Percentiles rank a stretch among this genome's conserved stretches.
phyloP scores from a whole-genome alignment of 495 filamentous ascomycete species.

The Podospora appendiculata region DNA sequence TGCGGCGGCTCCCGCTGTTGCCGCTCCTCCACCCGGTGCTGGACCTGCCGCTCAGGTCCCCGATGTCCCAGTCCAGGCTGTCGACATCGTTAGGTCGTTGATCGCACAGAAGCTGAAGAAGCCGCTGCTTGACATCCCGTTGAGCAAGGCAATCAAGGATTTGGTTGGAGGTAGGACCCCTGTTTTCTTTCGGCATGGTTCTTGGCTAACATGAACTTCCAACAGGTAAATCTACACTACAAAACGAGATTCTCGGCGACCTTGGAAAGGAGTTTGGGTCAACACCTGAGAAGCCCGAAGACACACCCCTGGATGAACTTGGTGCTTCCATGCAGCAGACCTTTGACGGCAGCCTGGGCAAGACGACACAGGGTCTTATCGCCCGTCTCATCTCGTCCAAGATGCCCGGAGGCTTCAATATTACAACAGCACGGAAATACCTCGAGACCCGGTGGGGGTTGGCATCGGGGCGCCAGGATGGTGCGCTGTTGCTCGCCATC shows the following conservation, averaged over 20 bases:
- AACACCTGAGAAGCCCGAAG: constrained; percentile 97
- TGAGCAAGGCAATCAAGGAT: constrained; percentile 98
- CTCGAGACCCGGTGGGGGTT: constrained; percentile 91
- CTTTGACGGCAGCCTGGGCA: constrained; percentile 95
- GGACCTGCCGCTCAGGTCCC: constrained; percentile 86
- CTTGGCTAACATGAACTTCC: constrained; percentile 2
- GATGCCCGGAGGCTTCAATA: constrained; percentile 99
- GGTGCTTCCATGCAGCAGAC: constrained; percentile 94
- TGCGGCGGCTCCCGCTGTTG: constrained; percentile 44
- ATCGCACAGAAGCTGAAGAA: constrained; percentile 99
- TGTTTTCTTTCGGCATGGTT: background rate
- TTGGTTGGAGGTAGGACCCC: constrained; percentile 77
- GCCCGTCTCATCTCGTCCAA: constrained; percentile 95
- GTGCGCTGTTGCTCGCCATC: constrained; percentile 77
- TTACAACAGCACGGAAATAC: constrained; percentile 89
- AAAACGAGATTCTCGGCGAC: constrained; percentile 93
- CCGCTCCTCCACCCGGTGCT: constrained; percentile 58
- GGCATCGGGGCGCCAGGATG: constrained; percentile 81
- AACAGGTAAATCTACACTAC: constrained; percentile 90
- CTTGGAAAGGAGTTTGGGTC: constrained; percentile 97
- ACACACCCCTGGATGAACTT: constrained; percentile 90
- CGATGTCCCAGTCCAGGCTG: constrained; percentile 76
- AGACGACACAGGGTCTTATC: constrained; percentile 90
- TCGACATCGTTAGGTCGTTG: constrained; percentile 82
- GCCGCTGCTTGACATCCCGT: constrained; percentile 74